phyloP scores from a whole-genome alignment of 2,329 filamentous ascomycete genomes.

The Botrytis deweyae region DNA sequence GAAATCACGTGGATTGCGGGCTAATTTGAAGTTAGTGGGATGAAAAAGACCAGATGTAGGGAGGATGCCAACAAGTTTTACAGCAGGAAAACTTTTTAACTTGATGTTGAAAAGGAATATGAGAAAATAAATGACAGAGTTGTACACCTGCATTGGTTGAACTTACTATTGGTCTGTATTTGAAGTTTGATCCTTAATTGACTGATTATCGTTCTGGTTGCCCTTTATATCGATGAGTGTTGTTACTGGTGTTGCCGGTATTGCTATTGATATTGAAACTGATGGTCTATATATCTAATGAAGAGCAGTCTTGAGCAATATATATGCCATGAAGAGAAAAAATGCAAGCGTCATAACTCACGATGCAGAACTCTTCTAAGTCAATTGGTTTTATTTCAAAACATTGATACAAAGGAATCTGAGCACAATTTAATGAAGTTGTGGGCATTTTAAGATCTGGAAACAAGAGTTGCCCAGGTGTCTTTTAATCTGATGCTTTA shows the following conservation, averaged over 20 bases:
- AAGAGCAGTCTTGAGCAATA: background rate
- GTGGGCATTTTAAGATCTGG: background rate
- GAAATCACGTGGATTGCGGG: background rate
- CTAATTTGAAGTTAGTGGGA: background rate
- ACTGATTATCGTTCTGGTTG: background rate
- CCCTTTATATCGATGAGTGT: background rate
- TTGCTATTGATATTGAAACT: background rate
- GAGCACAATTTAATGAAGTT: background rate
- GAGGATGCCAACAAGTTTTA: background rate
- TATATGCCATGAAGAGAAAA: background rate
- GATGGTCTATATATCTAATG: background rate
- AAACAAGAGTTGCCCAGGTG: background rate
- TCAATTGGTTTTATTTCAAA: background rate
- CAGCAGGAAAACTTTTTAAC: background rate
- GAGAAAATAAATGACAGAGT: background rate
- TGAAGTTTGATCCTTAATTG: background rate
- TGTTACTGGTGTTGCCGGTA: too few relatives aligned
- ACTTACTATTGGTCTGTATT: background rate
- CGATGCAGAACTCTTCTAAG: background rate
- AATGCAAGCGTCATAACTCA: background rate
- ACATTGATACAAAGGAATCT: background rate
- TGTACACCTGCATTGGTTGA: background rate
- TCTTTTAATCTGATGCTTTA: background rate
- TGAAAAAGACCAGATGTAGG: background rate
- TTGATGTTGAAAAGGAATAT: background rate